Evolutionary conservation across 768 basidiomycete species (phyloP), one percentile per base, ranked within the genome.

Genomic region (Inosperma sp.): DNA sequence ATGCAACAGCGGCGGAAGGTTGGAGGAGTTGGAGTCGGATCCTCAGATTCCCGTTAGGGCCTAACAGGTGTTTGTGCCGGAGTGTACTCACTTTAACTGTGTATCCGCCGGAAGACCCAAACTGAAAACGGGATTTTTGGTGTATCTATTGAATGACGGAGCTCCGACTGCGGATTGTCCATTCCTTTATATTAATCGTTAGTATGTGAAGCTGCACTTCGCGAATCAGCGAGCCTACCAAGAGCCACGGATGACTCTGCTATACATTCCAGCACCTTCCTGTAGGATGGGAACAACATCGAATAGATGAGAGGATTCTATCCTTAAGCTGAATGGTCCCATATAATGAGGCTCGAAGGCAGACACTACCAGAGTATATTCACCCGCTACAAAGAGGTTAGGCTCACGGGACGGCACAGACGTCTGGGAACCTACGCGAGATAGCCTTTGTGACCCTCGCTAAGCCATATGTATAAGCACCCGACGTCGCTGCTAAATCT

Each of bases 231-330:
- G 29, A 2, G 58, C 79, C 45, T 54, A 89, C 94, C 94, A 98
- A 31, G 73, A 68, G 3, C 90, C 92, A n/a, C 71, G 76, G 2
- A 86, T 57, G 0, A 73, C 62, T 57, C 88, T 85, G 17, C 68
- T 69, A 62, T 86, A 95, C 92, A 96, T 90, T 0, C 93, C 94
- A 0, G 93, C 90, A 0, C 92, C 93, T 69, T 98, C 95, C 51
- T 84, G 80, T 0, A 84, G 81, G 19, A 96, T 85, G 0, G 80
- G 57, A 42, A 70, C 70, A 19, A 96, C 54, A 14, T 83, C 80
- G 45, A 93, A 75, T 1, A 79, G 74, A 51, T 65, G 62, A 1
- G 82, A 78, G 49, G 85, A 80, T 43, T 87, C 80, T 2, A 91
- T 67, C 19, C 73, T 74, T 21, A 96, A 65, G 1, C 72, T 75